Evolutionary conservation across 805 yeast species (phyloP).

Genomic region (Priceomyces haplophilus): DNA sequence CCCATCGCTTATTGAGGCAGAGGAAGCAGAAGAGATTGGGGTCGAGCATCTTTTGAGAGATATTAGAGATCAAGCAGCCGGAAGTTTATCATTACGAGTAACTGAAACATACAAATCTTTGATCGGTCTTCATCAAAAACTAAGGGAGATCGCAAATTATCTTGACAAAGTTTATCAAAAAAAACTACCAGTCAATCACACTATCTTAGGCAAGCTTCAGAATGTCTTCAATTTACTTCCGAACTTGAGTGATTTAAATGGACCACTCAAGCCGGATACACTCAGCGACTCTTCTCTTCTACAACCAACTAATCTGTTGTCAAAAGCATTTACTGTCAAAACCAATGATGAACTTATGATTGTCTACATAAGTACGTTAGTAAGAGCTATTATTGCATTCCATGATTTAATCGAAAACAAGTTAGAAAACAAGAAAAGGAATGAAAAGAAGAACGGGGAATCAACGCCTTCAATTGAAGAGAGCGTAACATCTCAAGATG

Average conservation of each 20-base stretch:
- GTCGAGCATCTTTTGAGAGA: conserved; percentile 95
- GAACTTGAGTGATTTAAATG: conserved; percentile 45
- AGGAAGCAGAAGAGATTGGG: conserved; percentile 99
- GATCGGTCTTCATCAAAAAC: conserved; percentile 76
- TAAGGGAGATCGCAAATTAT: conserved; percentile 74
- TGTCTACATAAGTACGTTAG: conserved; percentile 83
- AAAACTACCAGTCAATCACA: conserved; percentile 82
- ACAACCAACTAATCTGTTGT: conserved; percentile 49
- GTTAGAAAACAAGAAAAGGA: conserved; percentile 66
- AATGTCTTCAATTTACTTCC: conserved; percentile 93
- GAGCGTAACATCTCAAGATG: not conserved
- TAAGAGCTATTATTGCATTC: conserved; percentile 92
- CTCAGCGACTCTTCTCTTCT: conserved; percentile 4
- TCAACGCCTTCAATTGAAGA: conserved; percentile 20
- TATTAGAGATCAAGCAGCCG: conserved; percentile 95
- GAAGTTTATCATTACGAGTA: conserved; percentile 78
- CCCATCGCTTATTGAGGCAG: conserved; percentile 91
- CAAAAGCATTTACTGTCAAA: conserved; percentile 82
- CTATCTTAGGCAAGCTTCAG: conserved; percentile 87
- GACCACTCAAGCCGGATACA: conserved; percentile 8
- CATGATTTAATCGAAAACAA: conserved; percentile 96
- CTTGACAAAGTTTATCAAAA: conserved; percentile 69
- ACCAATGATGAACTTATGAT: conserved; percentile 97
- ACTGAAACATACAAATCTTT: conserved; percentile 88
- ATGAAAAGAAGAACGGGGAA: conserved; percentile 25